Evolutionary conservation across 768 basidiomycete species (phyloP), one percentile per base, ranked within the genome.

Genomic region (Myochromella boudieri): DNA sequence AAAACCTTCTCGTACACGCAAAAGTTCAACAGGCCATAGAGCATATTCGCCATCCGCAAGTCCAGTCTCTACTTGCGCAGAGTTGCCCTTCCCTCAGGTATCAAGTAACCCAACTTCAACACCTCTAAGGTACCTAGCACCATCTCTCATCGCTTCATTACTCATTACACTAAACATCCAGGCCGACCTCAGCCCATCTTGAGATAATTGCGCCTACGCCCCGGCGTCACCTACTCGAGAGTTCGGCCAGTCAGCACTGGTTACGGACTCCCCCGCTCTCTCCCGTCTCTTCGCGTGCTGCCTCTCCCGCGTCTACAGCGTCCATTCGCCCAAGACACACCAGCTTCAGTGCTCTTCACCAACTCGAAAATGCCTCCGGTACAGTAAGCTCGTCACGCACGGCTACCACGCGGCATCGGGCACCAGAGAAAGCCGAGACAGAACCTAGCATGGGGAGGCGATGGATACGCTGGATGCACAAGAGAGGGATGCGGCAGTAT

Each of bases 401-500:
- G n/a, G n/a, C n/a, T n/a, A n/a, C n/a, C n/a, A n/a, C n/a, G n/a
- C n/a, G n/a, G n/a, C n/a, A n/a, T n/a, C 31, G 24, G 44, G 53
- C 37, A n/a, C 63, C 65, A 8, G 52, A 48, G 6, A 51, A 57
- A 7, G 54, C 54, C 17, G 60, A 61, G 11, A 58, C 56, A 18
- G 67, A 67, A 27, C 54, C 55, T 21, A 63, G 69, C 5, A 74
- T 81, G 64, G 85, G 74, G 9, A 71, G 76, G 52, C 61, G 83
- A 33, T 88, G 84, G 83, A 70, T 88, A 29, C 74, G 83, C 33
- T 92, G 86, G 87, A 87, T 91, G 85, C 85, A 89, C 51, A 83
- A 76, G 53, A 71, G 77, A 26, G 77, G 74, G 14, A 61, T 87
- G 60, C 82, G 75, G 55, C 58, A 62, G 1, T 85, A 78, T 78